phyloP scores from a whole-genome alignment of 2,329 filamentous ascomycete species.

The Exserohilum turcica region DNA sequence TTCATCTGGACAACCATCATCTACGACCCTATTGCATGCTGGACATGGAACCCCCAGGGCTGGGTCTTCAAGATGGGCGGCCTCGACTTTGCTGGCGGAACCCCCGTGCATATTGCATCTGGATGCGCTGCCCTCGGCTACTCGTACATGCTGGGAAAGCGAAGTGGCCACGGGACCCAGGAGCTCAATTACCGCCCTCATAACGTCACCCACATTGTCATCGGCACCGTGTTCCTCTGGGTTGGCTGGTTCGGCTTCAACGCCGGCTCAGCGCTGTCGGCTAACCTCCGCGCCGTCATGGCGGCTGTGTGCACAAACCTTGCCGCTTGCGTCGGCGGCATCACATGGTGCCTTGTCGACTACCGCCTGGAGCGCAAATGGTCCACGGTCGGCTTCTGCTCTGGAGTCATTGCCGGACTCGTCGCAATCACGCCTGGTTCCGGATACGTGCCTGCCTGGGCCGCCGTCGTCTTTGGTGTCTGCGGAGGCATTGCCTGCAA shows the following conservation, averaged over 20 bases:
- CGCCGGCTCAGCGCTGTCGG: slow-evolving; percentile 78
- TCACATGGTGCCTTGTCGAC: slow-evolving; percentile 88
- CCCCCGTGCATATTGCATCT: slow-evolving; percentile 86
- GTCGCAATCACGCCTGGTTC: slow-evolving; percentile 89
- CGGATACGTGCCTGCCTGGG: slow-evolving; percentile 83
- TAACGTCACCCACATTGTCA: slow-evolving; percentile 90
- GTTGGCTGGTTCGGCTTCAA: slow-evolving; percentile 97
- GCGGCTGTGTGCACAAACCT: slow-evolving; percentile 85
- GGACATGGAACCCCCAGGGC: slow-evolving; percentile 86
- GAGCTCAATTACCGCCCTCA: slow-evolving; percentile 91
- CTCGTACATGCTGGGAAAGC: slow-evolving; percentile 87
- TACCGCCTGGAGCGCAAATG: slow-evolving; percentile 89
- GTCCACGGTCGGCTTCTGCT: slow-evolving; percentile 93
- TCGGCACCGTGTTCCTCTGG: slow-evolving; percentile 93
- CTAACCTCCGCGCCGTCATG: slow-evolving; percentile 85
- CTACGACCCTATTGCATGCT: slow-evolving; percentile 92
- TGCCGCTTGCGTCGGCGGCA: slow-evolving; percentile 79
- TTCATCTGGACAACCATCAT: slow-evolving; percentile 89
- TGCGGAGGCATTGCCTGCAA: slow-evolving; percentile 80
- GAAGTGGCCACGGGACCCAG: slow-evolving; percentile 81
- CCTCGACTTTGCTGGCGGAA: slow-evolving; percentile 87
- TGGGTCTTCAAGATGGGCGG: slow-evolving; percentile 82
- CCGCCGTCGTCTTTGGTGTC: slow-evolving; percentile 78
- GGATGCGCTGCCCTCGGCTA: slow-evolving; percentile 85
- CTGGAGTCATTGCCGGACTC: slow-evolving; percentile 83